Percentiles rank a stretch among this genome's conserved stretches.
Evolutionary conservation across 2,329 filamentous ascomycete species (phyloP).

Genomic region (Byssoonygena ceratinophila): DNA sequence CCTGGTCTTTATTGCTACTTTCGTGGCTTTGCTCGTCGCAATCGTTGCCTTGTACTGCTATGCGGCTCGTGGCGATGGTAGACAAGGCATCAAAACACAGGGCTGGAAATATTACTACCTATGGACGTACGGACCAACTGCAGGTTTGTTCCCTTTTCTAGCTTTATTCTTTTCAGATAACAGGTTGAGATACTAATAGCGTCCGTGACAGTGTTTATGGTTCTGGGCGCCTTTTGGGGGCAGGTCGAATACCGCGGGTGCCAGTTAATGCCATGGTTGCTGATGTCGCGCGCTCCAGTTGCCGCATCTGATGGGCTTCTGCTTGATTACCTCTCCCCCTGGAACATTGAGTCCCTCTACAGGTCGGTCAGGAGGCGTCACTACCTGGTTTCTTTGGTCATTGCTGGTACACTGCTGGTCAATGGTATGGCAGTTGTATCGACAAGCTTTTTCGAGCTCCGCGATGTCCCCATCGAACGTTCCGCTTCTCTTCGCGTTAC

Average conservation of each 20-base stretch:
- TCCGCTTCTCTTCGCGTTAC: constrained; percentile 3
- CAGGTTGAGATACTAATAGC: constrained; percentile 5
- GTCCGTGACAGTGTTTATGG: constrained; percentile 9
- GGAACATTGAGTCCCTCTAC: constrained; percentile 10
- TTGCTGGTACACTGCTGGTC: constrained; percentile 9
- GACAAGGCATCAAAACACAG: constrained; percentile 6
- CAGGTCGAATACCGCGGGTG: constrained; percentile 8
- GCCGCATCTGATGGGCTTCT: constrained; percentile 9
- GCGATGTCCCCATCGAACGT: constrained; percentile 4
- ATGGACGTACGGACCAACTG: constrained; percentile 13
- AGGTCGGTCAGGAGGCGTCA: constrained; percentile 10
- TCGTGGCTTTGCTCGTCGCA: constrained; percentile 4
- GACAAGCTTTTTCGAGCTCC: constrained; percentile 10
- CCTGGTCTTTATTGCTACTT: constrained; percentile 7
- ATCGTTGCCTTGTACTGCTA: constrained; percentile 10
- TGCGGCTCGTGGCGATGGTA: constrained; percentile 8
- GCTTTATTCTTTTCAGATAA: neutral
- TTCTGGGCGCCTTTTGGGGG: constrained; percentile 7
- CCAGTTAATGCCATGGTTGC: constrained; percentile 11
- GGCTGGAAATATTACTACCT: constrained; percentile 10
- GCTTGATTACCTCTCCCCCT: constrained; percentile 12
- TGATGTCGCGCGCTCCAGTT: constrained; percentile 8
- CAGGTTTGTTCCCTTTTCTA: constrained; percentile 8
- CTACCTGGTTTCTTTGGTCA: constrained; percentile 8
- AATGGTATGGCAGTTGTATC: constrained; percentile 7